These are phyloP conservation scores for Trametes pubescens DNA, from an alignment of 1,284 basidiomycete species.

Conservation along the genomic window DNA sequence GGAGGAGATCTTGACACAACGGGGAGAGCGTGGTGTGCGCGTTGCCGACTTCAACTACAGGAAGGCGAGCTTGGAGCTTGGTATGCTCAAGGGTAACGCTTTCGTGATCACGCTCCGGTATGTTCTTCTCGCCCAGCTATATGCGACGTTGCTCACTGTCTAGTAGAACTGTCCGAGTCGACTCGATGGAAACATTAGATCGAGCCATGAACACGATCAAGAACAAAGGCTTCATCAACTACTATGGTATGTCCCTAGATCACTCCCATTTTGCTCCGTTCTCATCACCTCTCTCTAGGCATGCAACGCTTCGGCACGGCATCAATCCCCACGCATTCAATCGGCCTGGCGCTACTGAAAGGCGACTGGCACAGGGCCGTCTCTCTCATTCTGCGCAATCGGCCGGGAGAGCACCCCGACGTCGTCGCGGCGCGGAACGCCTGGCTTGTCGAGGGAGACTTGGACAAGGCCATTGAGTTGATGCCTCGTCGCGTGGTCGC, in stretches of 20 bases:
- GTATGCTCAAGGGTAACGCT: slow-evolving; percentile 95
- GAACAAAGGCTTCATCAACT: slow-evolving; percentile 94
- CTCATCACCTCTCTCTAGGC: slow-evolving; percentile 53
- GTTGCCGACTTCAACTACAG: slow-evolving; percentile 91
- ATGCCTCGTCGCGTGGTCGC: slow-evolving; percentile 93
- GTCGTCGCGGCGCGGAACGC: slow-evolving; percentile 81
- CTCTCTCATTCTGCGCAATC: slow-evolving; percentile 80
- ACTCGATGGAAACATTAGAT: slow-evolving; percentile 76
- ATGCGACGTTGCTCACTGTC: neutral
- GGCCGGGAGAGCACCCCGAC: slow-evolving; percentile 92
- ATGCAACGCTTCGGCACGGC: slow-evolving; percentile 99
- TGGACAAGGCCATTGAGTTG: slow-evolving; percentile 78
- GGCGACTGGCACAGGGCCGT: slow-evolving; percentile 91
- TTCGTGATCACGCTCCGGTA: slow-evolving; percentile 95
- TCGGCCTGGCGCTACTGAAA: slow-evolving; percentile 89
- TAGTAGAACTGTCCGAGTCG: slow-evolving; percentile 81
- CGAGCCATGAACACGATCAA: slow-evolving; percentile 85
- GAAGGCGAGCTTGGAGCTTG: slow-evolving; percentile 85
- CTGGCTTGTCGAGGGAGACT: slow-evolving; percentile 83
- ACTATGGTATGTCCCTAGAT: slow-evolving; percentile 76
- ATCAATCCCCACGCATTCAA: slow-evolving; percentile 92
- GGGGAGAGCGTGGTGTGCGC: slow-evolving; percentile 91
- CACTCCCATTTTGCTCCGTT: neutral
- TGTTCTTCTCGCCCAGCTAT: slow-evolving; percentile 33
- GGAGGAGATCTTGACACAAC: slow-evolving; percentile 66